phyloP scores from a whole-genome alignment of 1,284 basidiomycete species.

The Flammula alnicola region DNA sequence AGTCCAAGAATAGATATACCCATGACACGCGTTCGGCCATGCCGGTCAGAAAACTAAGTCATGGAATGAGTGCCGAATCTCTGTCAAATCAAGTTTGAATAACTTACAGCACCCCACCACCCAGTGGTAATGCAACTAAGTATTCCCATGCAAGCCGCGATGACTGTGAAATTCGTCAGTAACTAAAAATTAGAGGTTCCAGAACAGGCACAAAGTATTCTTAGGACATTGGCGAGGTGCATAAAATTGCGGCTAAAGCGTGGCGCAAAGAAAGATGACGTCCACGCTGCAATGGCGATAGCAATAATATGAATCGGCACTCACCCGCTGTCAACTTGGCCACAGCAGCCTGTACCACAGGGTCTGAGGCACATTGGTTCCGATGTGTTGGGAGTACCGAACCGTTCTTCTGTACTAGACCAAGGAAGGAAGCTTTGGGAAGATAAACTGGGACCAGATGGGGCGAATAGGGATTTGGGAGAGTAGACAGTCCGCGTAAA shows the following conservation, averaged over 20 bases:
- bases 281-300: slow-evolving; percentile 42
- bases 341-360: slow-evolving; percentile 72
- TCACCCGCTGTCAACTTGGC: slow-evolving; percentile 70
- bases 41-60: slow-evolving; percentile 77
- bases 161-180: slow-evolving; percentile 41
- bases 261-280: neutral
- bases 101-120: slow-evolving; percentile 81
- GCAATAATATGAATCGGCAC: slow-evolving; percentile 40
- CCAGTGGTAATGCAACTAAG: slow-evolving; percentile 77
- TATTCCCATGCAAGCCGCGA: slow-evolving; percentile 73
- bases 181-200: too few species aligned
- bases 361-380: slow-evolving; percentile 67
- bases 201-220: too few species aligned
- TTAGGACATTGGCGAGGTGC: slow-evolving; percentile 4
- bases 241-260: neutral
- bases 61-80: neutral
- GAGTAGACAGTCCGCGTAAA: neutral
- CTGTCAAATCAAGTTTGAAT: neutral
- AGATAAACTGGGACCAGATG: neutral
- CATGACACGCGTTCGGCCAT: slow-evolving; percentile 75
- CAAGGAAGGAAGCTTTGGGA: slow-evolving; percentile 2
- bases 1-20: slow-evolving; percentile 66
- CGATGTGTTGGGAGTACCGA: slow-evolving; percentile 20
- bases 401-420: slow-evolving; percentile 2
- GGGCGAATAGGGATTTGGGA: neutral